Percentiles rank a stretch among this genome's conserved stretches.
These are phyloP conservation scores for Dryas alaskensis DNA, from an alignment of 306 rosid species.

Conservation along the genomic window DNA sequence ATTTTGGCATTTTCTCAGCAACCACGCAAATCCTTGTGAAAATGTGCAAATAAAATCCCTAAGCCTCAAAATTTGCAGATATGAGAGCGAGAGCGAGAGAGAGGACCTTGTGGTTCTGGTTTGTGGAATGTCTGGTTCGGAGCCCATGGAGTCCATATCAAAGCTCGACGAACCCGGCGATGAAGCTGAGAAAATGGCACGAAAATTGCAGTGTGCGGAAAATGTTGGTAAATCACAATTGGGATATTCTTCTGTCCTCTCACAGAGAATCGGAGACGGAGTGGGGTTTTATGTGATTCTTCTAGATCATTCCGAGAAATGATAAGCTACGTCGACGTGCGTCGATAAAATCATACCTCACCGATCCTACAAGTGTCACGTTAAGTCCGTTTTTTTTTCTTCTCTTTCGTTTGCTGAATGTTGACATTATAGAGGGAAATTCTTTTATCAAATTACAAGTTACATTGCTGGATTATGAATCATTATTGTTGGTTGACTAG, in stretches of 20 bases:
- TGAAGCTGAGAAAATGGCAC: conserved; percentile 18
- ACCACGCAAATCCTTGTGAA: background rate
- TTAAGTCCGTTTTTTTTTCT: too few species aligned
- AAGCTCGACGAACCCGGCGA: background rate
- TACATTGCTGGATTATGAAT: too few species aligned
- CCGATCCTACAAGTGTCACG: too few species aligned
- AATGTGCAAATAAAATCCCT: background rate
- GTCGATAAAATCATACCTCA: too few species aligned
- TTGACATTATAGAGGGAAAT: too few species aligned
- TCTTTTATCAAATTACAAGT: too few species aligned
- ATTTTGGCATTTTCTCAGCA: background rate
- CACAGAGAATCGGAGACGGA: too few species aligned
- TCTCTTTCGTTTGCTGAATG: too few species aligned
- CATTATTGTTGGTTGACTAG: too few species aligned
- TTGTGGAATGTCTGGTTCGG: conserved; percentile 21
- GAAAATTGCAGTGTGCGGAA: background rate
- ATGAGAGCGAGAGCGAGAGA: background rate
- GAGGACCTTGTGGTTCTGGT: conserved; percentile 28
- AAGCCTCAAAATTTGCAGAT: background rate
- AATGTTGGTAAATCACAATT: background rate
- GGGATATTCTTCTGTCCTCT: background rate
- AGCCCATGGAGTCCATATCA: conserved; percentile 25
- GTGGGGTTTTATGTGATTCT: too few species aligned
- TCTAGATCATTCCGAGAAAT: too few species aligned
- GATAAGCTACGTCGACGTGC: too few species aligned